Percentiles rank a stretch among this genome's conserved stretches.
Evolutionary conservation across 2,329 filamentous ascomycete genomes (phyloP).

Genomic region (Cladosporium sp.): DNA sequence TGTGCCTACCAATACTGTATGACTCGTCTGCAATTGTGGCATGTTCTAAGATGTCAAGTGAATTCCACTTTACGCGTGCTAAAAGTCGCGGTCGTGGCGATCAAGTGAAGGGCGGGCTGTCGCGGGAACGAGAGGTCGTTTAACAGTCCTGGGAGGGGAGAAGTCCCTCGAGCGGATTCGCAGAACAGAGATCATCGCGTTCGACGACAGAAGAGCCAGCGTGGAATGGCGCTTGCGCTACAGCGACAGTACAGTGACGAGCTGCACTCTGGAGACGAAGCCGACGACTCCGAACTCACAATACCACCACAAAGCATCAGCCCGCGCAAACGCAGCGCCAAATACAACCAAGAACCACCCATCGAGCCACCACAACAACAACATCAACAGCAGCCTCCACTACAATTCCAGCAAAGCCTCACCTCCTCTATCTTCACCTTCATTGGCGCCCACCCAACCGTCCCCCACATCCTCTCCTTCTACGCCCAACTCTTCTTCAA

Average conservation of each 20-base stretch:
- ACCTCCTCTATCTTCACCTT: constrained; percentile 58
- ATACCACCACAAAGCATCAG: constrained; percentile 14
- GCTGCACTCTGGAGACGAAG: constrained; percentile 22
- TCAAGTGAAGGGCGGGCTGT: constrained; percentile 3
- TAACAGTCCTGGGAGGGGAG: constrained; percentile 43
- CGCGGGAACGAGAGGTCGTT: constrained; percentile 22
- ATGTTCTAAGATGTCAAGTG: background rate
- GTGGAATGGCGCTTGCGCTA: constrained; percentile 26
- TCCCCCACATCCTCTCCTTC: constrained; percentile 65
- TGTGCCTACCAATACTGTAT: no score
- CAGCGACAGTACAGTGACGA: constrained; percentile 35
- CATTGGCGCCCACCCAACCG: constrained; percentile 63
- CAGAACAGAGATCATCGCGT: constrained; percentile 42
- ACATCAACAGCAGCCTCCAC: constrained; percentile 4
- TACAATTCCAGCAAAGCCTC: constrained; percentile 29
- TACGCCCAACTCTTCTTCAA: constrained; percentile 69
- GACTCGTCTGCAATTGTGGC: background rate
- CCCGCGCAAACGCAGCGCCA: constrained; percentile 31
- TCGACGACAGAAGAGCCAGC: constrained; percentile 33
- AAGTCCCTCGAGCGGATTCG: constrained; percentile 37
- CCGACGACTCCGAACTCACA: constrained; percentile 29
- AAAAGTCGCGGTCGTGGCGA: constrained; percentile 3
- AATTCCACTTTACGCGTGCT: constrained; percentile 2
- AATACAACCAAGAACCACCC: constrained; percentile 21
- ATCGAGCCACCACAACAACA: constrained; percentile 2